phyloP scores from a whole-genome alignment of 306 rosid species.

The Malus sieversii region DNA sequence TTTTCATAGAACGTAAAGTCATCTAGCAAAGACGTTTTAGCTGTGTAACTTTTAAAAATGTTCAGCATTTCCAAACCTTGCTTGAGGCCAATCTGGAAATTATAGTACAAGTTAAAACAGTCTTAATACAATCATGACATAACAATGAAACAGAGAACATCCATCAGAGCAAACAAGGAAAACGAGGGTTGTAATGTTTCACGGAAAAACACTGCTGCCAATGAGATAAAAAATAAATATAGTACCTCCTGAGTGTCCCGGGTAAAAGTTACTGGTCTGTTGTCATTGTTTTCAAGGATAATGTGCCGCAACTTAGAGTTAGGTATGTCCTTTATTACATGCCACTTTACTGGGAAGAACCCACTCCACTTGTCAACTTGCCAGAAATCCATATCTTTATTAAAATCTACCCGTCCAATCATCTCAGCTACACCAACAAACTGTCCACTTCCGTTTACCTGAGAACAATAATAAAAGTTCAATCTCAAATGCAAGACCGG shows the following conservation, averaged over 20 bases:
- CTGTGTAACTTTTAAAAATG: conserved; percentile 52
- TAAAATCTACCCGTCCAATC: conserved; percentile 65
- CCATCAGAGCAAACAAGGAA: background rate
- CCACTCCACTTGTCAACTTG: conserved; percentile 71
- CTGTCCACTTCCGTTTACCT: conserved; percentile 86
- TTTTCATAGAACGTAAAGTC: conserved; percentile 65
- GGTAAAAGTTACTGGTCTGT: conserved; percentile 57
- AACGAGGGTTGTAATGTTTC: background rate
- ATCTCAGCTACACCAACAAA: conserved; percentile 86
- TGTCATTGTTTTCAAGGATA: conserved; percentile 57
- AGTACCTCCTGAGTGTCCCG: conserved; percentile 92
- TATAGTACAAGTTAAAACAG: background rate
- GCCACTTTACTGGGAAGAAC: conserved; percentile 82
- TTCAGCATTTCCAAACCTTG: conserved; percentile 71
- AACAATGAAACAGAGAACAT: background rate
- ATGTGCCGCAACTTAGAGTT: conserved; percentile 55
- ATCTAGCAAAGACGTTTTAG: conserved; percentile 52
- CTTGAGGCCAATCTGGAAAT: conserved; percentile 58
- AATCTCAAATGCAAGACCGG: background rate
- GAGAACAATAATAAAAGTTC: background rate
- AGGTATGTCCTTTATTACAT: conserved; percentile 70
- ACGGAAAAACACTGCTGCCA: background rate
- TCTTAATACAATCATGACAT: background rate
- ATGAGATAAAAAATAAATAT: background rate
- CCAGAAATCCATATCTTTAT: conserved; percentile 78